Evolutionary conservation across 2,329 filamentous ascomycete species (phyloP), one percentile per base, ranked within the genome.

Genomic region (Fusarium abutilonis): DNA sequence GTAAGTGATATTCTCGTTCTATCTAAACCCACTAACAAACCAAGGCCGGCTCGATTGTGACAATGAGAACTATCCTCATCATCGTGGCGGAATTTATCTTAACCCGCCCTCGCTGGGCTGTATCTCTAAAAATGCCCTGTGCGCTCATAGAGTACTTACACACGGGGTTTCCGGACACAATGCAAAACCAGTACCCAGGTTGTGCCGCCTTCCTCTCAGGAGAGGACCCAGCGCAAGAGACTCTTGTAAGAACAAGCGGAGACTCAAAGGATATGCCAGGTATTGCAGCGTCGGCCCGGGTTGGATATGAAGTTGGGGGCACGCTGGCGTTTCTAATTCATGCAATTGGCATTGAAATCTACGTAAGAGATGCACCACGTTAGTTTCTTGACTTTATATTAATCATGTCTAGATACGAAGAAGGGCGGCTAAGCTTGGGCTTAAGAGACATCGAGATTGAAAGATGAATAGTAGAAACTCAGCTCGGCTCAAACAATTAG

Each of bases 1-100:
- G 56, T 45, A 5, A 15, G 58, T 40, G 28, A 29, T 5, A 9
- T 9, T 8, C 28, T 29, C 26, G 3, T 0, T 14, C 21, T 6
- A 6, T 6, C 21, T 23, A 6, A 23, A 23, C 4, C 21, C 6
- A 9, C 52, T 52, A 31, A 51, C 32, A 23, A 15, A 2, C 3
- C 14, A n/a, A 62, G 58, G 52, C 57, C 35, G 49, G 57, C 4
- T 47, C 59, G 7, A 62, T 62, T 5, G 40, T 62, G 1, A 57
- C 45, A 2, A 52, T 62, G 59, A 62, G 59, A 9, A 4, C 57
- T 2, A n/a, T 62, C 4, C 41, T 62, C 1, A 9, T 62, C 3
- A 26, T 35, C 0, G 3, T 39, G 1, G 58, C 57, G 1, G 21
- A 23, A 6, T 17, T 56, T 1, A 29, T 62, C 2, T 42, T 61